Conservation (phyloP, 2,329 filamentous ascomycete genomes). For the Aaosphaeria arxii region DNA sequence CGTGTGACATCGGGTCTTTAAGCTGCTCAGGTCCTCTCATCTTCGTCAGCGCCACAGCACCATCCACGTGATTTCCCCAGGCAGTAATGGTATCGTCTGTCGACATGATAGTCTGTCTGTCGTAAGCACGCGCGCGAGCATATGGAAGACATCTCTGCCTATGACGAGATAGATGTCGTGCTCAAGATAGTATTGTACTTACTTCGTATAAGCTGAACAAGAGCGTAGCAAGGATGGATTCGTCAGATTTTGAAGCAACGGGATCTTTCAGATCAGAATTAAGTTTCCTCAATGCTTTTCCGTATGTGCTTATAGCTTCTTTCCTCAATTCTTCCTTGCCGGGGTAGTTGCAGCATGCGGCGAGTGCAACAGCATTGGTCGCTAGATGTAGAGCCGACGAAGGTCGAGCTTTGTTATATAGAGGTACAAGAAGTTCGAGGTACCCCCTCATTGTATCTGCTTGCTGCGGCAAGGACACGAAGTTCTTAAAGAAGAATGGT, state of each 20-base stretch:
- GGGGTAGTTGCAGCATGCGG: constrained; percentile 38
- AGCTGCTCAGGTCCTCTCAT: constrained; percentile 38
- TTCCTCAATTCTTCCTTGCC: constrained; percentile 28
- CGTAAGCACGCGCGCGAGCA: constrained; percentile 10
- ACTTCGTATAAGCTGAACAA: constrained; percentile 43
- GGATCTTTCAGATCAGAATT: constrained; percentile 37
- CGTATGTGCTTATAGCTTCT: constrained; percentile 35
- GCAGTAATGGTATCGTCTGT: constrained; percentile 35
- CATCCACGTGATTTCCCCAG: constrained; percentile 41
- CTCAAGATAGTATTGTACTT: constrained; percentile 17
- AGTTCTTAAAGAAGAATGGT: constrained; percentile 43
- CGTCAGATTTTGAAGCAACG: constrained; percentile 32
- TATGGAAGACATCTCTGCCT: background rate
- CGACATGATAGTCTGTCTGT: constrained; percentile 33
- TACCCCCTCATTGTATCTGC: constrained; percentile 37
- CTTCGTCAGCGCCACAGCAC: constrained; percentile 39
- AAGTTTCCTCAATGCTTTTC: constrained; percentile 36
- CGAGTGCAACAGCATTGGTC: constrained; percentile 38
- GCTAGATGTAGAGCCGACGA: constrained; percentile 40
- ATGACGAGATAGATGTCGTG: constrained; percentile 4
- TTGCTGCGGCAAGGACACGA: constrained; percentile 36
- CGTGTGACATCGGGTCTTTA: constrained; percentile 33
- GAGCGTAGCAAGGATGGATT: constrained; percentile 38
- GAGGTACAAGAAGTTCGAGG: constrained; percentile 36
- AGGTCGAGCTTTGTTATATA: constrained; percentile 33